Evolutionary conservation across 163 green algal genomes (phyloP), one percentile per base, ranked within the genome.

Genomic region (Dunaliella salina): DNA sequence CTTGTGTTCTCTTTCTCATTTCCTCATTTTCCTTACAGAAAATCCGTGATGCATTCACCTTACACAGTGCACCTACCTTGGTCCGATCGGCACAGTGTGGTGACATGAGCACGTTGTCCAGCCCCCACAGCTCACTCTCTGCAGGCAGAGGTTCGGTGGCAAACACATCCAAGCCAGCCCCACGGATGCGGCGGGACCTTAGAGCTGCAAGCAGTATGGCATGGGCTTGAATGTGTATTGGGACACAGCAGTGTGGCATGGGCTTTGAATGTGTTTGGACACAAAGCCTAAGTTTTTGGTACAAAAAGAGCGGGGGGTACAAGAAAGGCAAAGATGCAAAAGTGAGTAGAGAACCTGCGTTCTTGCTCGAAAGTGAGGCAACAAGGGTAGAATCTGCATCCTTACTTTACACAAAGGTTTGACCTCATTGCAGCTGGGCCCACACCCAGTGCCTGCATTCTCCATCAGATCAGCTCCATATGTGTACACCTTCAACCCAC

Each of bases 161-260:
- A 87, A 96, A 96, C 30, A 99, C 96, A 85, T 99, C 96, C 75
- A 99, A 89, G 0, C 87, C 95, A 11, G 95, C 95, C 5, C 95
- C 95, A 0, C 88, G 86, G 83, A 98, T 96, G 32, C 79, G 88
- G 30, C 80, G 33, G 15, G 88, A 26, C 63, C 89, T 85, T 1
- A 95, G 86, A 30, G 92, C 92, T 96, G 86, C 63, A 75, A 75
- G 40, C 40, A 50, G 40, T 50, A 8, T 50, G 40, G 40, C 4
- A 15, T 50, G 40, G 40, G 8, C 40, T 50, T 8, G 40, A 50
- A 50, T 50, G 40, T 50, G 40, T 50, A 50, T 50, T 8, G 40
- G 40, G 40, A 8, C 40, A 50, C n/a, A n/a, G n/a, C n/a, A n/a
- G n/a, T n/a, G n/a, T n/a, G n/a, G n/a, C n/a, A n/a, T n/a, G n/a